Evolutionary conservation across 139 green algal species (phyloP).

Genomic region (Yamagishiella unicocca): DNA sequence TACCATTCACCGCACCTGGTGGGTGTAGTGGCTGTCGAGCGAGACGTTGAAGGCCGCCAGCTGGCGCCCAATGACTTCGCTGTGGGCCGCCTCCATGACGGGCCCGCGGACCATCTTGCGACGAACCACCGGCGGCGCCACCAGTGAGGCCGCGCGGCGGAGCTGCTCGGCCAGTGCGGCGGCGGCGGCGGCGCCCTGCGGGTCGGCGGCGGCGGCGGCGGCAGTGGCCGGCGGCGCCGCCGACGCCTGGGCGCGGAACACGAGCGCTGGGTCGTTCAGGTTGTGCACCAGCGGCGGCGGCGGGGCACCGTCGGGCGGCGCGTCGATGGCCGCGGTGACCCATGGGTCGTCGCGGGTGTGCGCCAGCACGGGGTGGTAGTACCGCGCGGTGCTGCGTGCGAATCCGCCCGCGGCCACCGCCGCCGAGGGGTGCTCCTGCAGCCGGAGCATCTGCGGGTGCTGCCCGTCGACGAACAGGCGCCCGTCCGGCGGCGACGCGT

Average conservation of each 20-base stretch:
- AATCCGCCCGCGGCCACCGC: neutral
- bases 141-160: constrained; percentile 8
- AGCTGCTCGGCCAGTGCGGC: neutral
- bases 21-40: constrained; percentile 31
- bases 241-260: constrained; percentile 25
- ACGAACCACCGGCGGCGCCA: constrained; percentile 26
- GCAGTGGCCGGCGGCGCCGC: neutral
- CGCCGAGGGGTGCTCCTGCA: neutral
- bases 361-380: constrained; percentile 15
- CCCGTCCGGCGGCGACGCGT: neutral
- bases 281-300: constrained; percentile 31
- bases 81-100: constrained; percentile 21
- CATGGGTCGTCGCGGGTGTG: neutral
- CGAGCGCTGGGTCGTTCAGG: constrained; percentile 34
- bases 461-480: constrained; percentile 2
- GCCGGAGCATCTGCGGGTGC: constrained; percentile 39
- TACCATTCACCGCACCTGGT: constrained; percentile 21
- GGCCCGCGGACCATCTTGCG: constrained; percentile 9
- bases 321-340: constrained; percentile 18
- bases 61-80: constrained; percentile 19
- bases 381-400: neutral
- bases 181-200: neutral
- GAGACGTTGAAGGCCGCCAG: constrained; percentile 48
- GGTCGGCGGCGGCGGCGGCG: neutral
- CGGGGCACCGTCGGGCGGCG: neutral